Evolutionary conservation across 2,329 filamentous ascomycete genomes (phyloP).

Genomic region (Bipolaris oryzae): DNA sequence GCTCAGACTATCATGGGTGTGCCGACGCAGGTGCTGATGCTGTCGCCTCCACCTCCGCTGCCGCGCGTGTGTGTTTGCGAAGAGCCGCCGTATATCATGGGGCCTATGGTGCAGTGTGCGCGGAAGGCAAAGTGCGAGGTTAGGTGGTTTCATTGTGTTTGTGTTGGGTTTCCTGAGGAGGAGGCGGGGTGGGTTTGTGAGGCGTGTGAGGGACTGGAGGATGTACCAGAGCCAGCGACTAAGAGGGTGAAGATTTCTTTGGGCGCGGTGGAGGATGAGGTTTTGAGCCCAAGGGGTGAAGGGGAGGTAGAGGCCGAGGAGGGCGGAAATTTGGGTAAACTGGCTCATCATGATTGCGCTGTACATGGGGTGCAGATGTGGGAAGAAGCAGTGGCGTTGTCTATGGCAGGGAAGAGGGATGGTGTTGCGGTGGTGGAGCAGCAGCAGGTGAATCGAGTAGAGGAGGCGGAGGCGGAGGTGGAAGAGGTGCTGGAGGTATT

Average conservation of each 20-base stretch:
- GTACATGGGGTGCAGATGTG: no score
- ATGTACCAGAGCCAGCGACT: no score
- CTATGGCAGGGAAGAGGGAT: no score
- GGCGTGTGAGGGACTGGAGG: background rate
- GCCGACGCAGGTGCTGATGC: no score
- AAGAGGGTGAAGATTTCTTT: background rate
- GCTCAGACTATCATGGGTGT: background rate
- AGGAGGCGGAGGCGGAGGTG: no score
- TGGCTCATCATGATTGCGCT: no score
- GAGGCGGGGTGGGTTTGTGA: background rate
- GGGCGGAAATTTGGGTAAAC: no score
- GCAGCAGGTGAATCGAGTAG: no score
- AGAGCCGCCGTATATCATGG: background rate
- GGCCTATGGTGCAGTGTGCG: conserved; percentile 1
- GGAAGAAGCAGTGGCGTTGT: no score
- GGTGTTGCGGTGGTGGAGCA: no score
- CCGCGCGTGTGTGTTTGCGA: conserved; percentile 1
- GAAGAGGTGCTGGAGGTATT: no score
- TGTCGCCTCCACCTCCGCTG: no score
- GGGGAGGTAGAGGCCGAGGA: background rate
- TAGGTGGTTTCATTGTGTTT: conserved; percentile 1
- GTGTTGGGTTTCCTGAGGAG: background rate
- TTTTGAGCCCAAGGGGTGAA: background rate
- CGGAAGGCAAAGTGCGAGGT: background rate
- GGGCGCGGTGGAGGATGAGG: background rate